Evolutionary conservation across 2,329 filamentous ascomycete genomes (phyloP), one percentile per base, ranked within the genome.

Genomic region (Botrytis galanthina): DNA sequence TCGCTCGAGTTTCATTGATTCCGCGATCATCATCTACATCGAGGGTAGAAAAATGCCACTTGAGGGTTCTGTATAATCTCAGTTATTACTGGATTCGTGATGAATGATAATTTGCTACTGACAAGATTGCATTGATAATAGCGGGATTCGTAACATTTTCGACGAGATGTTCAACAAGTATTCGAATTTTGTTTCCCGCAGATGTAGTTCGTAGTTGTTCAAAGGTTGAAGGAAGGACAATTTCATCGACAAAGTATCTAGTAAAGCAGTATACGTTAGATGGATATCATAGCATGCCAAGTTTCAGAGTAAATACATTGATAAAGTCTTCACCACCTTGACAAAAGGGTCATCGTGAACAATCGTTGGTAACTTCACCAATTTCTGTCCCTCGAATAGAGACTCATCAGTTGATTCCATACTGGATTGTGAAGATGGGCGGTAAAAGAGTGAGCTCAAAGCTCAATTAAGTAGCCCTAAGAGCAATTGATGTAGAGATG

Each of bases 51-150:
- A 91, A 95, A 79, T 95, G 92, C 85, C 91, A 93, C 80, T 92
- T 92, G 44, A 94, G 84, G 1, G 91, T 92, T 67, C 92, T 93
- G 73, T n/a, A 35, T 72, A 74, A 32, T 74, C 42, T 54, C 32
- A 73, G 57, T 29, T n/a, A 70, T 18, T 73, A 35, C 2, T 12
- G 59, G 1, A 26, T 29, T 57, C 14, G 14, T 2, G 12, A 26
- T 18, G 10, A 3, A 54, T 18, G 2, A 18, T 54, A 7, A 48
- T 32, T n/a, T 8, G 37, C 20, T 73, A 87, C 90, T 81, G 84
- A 93, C 91, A 95, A 83, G 46, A 95, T 83, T 68, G 92, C 91
- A 79, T 91, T 92, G 62, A 94, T 90, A 72, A 93, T 88, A 74
- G 88, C 89, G 8, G 88, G 89, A 80, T 94, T 92, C 73, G 88